Conservation (phyloP, 2,329 filamentous ascomycete genomes). For the Huntiella abstrusa region DNA sequence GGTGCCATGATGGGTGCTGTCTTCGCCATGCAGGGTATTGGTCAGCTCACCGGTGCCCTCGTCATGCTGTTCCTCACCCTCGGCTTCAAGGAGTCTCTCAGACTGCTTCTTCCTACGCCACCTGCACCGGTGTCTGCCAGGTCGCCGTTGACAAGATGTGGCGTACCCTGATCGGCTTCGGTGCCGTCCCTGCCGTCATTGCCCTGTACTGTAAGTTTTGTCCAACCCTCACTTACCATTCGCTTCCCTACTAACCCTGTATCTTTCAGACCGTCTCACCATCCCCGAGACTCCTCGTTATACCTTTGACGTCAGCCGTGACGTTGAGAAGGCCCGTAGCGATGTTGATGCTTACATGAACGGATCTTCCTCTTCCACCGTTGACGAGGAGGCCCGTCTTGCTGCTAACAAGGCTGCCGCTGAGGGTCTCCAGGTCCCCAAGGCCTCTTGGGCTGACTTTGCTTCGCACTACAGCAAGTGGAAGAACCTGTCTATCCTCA, state of each 20-base stretch:
- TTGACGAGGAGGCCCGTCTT: constrained; percentile 49
- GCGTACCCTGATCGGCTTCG: constrained; percentile 63
- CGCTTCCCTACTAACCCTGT: neutral
- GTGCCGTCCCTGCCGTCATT: constrained; percentile 60
- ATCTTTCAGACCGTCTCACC: constrained; percentile 38
- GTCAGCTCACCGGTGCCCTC: constrained; percentile 57
- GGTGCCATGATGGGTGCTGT: constrained; percentile 77
- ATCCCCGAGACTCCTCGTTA: constrained; percentile 80
- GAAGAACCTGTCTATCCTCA: constrained; percentile 51
- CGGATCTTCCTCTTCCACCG: constrained; percentile 40
- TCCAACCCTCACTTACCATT: neutral
- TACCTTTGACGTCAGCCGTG: constrained; percentile 63
- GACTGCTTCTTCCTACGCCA: constrained; percentile 27
- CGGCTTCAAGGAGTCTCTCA: constrained; percentile 48
- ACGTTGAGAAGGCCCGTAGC: constrained; percentile 53
- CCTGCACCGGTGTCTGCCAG: constrained; percentile 29
- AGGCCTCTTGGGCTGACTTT: constrained; percentile 59
- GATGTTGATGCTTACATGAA: constrained; percentile 59
- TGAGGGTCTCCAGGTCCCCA: constrained; percentile 40
- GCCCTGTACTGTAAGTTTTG: constrained; percentile 47
- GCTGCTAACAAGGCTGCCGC: constrained; percentile 34
- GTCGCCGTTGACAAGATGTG: constrained; percentile 64
- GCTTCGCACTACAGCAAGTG: constrained; percentile 47
- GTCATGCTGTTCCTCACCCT: constrained; percentile 57
- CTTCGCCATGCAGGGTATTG: constrained; percentile 75